phyloP scores from a whole-genome alignment of 116 monocot genomes.

The Papilionanthe hybrid region DNA sequence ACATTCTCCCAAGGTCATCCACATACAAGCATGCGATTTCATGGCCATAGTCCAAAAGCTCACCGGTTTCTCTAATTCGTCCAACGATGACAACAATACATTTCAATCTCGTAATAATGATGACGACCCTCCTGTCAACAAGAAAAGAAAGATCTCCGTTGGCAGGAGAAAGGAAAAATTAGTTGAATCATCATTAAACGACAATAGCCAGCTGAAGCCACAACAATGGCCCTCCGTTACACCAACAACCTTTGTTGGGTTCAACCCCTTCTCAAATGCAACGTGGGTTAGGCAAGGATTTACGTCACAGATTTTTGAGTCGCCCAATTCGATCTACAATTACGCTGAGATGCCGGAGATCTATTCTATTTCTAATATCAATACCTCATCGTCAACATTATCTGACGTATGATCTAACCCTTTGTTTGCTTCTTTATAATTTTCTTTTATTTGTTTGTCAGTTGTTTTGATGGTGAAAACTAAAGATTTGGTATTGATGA shows the following conservation, averaged over 20 bases:
- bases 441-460: no score
- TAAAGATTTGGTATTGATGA: no score
- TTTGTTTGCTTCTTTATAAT: no score
- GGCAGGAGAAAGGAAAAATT: neutral
- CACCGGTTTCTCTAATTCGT: constrained; percentile 35
- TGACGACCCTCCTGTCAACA: neutral
- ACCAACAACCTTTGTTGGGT: neutral
- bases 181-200: neutral
- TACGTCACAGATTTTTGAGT: neutral
- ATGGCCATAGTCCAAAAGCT: constrained; percentile 71
- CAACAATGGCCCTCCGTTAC: neutral
- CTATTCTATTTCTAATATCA: neutral
- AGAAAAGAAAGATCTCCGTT: neutral
- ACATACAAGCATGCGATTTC: constrained; percentile 47
- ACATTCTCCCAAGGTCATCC: constrained; percentile 58
- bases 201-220: neutral
- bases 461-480: no score
- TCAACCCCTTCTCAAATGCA: neutral
- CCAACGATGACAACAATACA: neutral
- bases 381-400: neutral
- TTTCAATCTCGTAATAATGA: neutral
- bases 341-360: neutral
- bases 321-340: neutral
- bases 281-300: neutral
- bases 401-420: no score